Percentiles rank a stretch among this genome's conserved stretches.
Evolutionary conservation across 1,284 basidiomycete species (phyloP).

Genomic region (Coniophora puteana): DNA sequence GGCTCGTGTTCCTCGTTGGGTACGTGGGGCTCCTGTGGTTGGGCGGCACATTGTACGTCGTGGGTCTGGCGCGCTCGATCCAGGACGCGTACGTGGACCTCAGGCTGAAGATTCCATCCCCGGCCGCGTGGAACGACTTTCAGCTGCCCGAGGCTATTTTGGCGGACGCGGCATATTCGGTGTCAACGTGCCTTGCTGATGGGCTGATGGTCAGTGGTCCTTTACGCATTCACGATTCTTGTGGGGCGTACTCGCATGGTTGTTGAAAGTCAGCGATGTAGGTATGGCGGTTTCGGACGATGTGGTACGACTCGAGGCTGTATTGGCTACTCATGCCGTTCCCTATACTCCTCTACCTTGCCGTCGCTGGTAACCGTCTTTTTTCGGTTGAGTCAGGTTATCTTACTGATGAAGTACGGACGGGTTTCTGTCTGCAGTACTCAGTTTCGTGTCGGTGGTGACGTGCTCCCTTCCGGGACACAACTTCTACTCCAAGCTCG

Average conservation of each 20-base stretch:
- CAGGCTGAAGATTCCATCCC: constrained; percentile 20
- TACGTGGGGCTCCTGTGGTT: constrained; percentile 17
- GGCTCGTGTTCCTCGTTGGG: constrained; percentile 1
- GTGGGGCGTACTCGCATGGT: constrained; percentile 17
- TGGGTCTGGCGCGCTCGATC: constrained; percentile 11
- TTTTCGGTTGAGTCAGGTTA: not conserved
- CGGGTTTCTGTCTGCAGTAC: too few relatives aligned
- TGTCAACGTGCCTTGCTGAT: constrained; percentile 23
- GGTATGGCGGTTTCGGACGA: too few relatives aligned
- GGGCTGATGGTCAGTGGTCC: constrained; percentile 18
- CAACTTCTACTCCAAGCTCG: constrained; percentile 15
- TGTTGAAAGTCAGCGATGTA: constrained; percentile 20
- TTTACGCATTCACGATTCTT: not conserved
- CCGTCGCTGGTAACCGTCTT: constrained; percentile 11
- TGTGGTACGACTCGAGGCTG: constrained; percentile 9
- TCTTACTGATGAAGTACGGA: not conserved
- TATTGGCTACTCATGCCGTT: constrained; percentile 17
- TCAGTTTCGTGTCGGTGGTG: constrained; percentile 6
- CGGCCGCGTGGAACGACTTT: constrained; percentile 14
- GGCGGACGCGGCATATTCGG: constrained; percentile 14
- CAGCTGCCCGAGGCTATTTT: constrained; percentile 8
- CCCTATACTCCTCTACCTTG: constrained; percentile 15
- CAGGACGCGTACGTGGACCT: constrained; percentile 22
- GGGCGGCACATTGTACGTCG: constrained; percentile 18
- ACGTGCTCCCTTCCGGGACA: constrained; percentile 15